Evolutionary conservation across 768 basidiomycete genomes (phyloP).

Genomic region (Tulasnella sp.): DNA sequence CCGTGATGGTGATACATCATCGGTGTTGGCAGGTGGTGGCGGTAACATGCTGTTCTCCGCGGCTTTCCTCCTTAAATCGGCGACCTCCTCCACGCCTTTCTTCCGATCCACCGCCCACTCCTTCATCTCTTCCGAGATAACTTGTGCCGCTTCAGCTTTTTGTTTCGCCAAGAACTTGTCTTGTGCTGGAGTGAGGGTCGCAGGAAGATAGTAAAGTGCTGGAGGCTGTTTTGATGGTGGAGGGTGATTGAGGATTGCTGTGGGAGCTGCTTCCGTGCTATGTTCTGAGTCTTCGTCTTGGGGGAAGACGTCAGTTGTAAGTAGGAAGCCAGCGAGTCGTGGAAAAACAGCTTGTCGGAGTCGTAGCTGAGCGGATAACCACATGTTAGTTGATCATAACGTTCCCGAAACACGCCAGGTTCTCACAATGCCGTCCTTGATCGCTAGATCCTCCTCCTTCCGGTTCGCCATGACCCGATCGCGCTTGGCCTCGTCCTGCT

Average conservation of each 20-base stretch:
- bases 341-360: slow-evolving; percentile 15
- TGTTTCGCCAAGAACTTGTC: slow-evolving; percentile 14
- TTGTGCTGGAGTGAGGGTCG: slow-evolving; percentile 16
- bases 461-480: slow-evolving; percentile 13
- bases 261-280: not conserved
- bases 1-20: not conserved
- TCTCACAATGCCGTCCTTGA: slow-evolving; percentile 18
- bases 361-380: slow-evolving; percentile 8
- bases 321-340: slow-evolving; percentile 13
- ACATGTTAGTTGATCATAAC: too few relatives aligned
- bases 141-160: not conserved
- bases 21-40: not conserved
- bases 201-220: slow-evolving; percentile 17
- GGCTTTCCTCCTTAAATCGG: slow-evolving; percentile 7
- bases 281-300: not conserved
- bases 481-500: slow-evolving; percentile 15
- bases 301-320: slow-evolving; percentile 18
- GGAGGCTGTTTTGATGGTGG: slow-evolving; percentile 10
- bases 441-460: slow-evolving; percentile 18
- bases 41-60: not conserved
- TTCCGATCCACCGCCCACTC: slow-evolving; percentile 15
- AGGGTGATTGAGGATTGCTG: slow-evolving; percentile 3
- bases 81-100: slow-evolving; percentile 14
- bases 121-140: slow-evolving; percentile 9
- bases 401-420: not conserved